phyloP scores from a whole-genome alignment of 2,329 filamentous ascomycete genomes.

The Microsporum canis region DNA sequence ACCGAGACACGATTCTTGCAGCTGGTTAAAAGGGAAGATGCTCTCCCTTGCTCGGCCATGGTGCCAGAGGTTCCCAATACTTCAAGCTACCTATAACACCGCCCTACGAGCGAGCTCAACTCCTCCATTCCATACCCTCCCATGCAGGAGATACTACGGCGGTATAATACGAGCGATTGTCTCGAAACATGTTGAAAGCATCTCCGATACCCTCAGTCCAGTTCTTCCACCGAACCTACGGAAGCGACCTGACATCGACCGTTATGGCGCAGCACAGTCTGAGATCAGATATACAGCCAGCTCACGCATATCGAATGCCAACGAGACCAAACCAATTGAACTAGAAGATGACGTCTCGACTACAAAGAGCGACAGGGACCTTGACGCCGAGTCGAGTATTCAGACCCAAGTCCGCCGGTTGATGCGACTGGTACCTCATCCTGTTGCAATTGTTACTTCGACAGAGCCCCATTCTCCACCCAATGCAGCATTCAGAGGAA shows the following conservation, averaged over 20 bases:
- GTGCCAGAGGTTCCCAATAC: not conserved
- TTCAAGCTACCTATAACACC: slow-evolving; percentile 2
- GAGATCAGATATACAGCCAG: not conserved
- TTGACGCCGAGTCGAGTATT: slow-evolving; percentile 9
- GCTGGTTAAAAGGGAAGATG: slow-evolving; percentile 11
- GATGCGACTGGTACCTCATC: slow-evolving; percentile 46
- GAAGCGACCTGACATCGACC: not conserved
- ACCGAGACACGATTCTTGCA: not conserved
- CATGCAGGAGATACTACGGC: slow-evolving; percentile 9
- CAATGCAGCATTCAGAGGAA: slow-evolving; percentile 34
- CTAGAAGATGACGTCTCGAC: slow-evolving; percentile 12
- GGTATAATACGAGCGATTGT: slow-evolving; percentile 14
- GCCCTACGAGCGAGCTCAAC: not conserved
- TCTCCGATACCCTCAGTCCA: slow-evolving; percentile 13
- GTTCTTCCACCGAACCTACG: slow-evolving; percentile 7
- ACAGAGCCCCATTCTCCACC: slow-evolving; percentile 25
- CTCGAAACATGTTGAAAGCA: slow-evolving; percentile 14
- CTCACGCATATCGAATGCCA: not conserved
- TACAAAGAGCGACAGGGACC: slow-evolving; percentile 3
- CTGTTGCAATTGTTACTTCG: slow-evolving; percentile 46
- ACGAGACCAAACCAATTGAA: not conserved
- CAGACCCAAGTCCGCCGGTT: slow-evolving; percentile 30
- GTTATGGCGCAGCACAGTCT: not conserved
- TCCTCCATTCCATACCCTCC: not conserved
- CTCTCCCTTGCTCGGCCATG: slow-evolving; percentile 5